Evolutionary conservation across 2,329 filamentous ascomycete genomes (phyloP).

Genomic region (Ustilaginoidea virens): DNA sequence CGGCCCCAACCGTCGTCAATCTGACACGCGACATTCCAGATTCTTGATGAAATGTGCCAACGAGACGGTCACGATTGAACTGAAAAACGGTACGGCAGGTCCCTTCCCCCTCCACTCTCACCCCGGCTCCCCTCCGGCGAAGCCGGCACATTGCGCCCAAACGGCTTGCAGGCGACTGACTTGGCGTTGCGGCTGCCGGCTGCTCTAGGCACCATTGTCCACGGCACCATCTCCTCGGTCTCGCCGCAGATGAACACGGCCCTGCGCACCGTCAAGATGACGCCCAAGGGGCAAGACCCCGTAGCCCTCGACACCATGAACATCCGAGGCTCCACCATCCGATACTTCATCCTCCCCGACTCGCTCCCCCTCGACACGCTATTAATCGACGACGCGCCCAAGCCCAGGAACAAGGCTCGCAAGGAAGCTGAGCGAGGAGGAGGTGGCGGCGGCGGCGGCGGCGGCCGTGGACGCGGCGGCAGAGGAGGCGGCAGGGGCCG

Average conservation of each 20-base stretch:
- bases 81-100: conserved; percentile 70
- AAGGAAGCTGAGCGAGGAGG: conserved; percentile 63
- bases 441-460: conserved; percentile 35
- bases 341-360: conserved; percentile 94
- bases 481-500: conserved; percentile 34
- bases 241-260: conserved; percentile 98
- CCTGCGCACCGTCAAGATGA: conserved; percentile 94
- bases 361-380: conserved; percentile 89
- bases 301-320: conserved; percentile 90
- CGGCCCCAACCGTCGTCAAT: too few relatives aligned
- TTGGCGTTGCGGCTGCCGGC: conserved; percentile 1
- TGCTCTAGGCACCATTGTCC: conserved; percentile 72
- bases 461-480: conserved; percentile 33
- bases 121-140: too few relatives aligned
- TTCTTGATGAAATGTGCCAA: conserved; percentile 99
- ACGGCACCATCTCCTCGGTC: conserved; percentile 92
- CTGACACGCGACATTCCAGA: conserved; percentile 30
- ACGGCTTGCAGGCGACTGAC: too few relatives aligned
- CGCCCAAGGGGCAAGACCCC: conserved; percentile 70
- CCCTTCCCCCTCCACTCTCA: neutral
- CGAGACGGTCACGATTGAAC: conserved; percentile 94
- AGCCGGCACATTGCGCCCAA: too few relatives aligned
- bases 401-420: conserved; percentile 98
- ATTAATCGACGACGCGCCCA: conserved; percentile 88
- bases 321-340: conserved; percentile 87